Base-by-base conservation (phyloP, 2,329 filamentous ascomycete species). In the Chaetomium olivaceum region DNA sequence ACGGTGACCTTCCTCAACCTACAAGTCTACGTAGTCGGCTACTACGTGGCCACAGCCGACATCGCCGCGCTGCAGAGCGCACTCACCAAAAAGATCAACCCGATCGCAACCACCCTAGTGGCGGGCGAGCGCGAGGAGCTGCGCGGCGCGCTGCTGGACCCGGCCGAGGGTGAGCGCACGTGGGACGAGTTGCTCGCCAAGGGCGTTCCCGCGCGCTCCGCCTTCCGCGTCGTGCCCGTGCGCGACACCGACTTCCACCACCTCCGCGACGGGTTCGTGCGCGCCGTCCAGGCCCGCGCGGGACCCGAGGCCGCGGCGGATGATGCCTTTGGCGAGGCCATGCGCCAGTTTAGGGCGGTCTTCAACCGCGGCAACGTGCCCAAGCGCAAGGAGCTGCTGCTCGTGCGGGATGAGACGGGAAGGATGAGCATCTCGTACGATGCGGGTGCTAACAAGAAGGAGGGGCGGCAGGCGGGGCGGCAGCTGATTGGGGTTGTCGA, bases 231-330 rank as follows among this genome's bases (percentile, higher is more conserved):
- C 69, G 88, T 94, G 2, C 95, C 95, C 0, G 93, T 92, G n/a
- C 85, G 92, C 46, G 93, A 96, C 77, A 99, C 95, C 21, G 93
- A 98, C 77, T 98, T 97, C 78, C 87, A 89, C 70, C 95, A 99
- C 77, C 78, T 99, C 68, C 87, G 94, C 50, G 95, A 99, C 75
- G 95, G 91, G 1, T 96, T 93, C 81, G 91, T 97, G 66, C 87
- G 93, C 6, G 91, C 91, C 25, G 90, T 99, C 69, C 91, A 91
- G 62, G 89, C 86, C 9, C 87, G 90, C 39, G 89, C 90, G 9
- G n/a, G 16, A 12, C 23, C 52, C 1, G 29, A 62, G 12, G 61
- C 58, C 12, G 33, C 87, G 75, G 82, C 85, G 27, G 91, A 94
- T 70, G 92, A 95, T 68, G 82, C 80, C 0, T 98, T 98, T 73